These are phyloP conservation scores for Kickxella alabastrina DNA, from an alignment of 192 early-diverging fungal genomes.

Conservation along the genomic window DNA sequence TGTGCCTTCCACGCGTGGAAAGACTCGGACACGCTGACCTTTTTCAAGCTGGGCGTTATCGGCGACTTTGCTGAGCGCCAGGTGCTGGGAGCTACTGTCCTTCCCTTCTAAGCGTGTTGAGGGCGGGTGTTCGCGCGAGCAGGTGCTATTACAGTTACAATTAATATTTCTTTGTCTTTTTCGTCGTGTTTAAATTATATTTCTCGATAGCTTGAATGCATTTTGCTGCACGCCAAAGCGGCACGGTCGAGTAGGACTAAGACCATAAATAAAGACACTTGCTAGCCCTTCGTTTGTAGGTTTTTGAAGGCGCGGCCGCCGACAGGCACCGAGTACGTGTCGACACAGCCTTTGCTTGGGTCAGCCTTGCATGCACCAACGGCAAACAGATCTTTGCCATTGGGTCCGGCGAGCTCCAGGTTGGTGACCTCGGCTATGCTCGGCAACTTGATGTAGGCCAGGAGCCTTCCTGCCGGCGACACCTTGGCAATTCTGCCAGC, in stretches of 20 bases:
- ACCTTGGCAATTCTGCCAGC: conserved; percentile 52
- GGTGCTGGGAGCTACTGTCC: conserved; percentile 43
- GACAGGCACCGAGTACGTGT: conserved; percentile 10
- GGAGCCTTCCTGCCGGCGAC: conserved; percentile 32
- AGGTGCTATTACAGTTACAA: too few species aligned
- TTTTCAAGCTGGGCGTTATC: conserved; percentile 46
- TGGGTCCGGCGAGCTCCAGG: conserved; percentile 53
- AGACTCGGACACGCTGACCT: conserved; percentile 44
- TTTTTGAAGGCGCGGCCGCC: conserved; percentile 25
- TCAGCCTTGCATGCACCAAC: conserved; percentile 52
- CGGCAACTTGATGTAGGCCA: conserved; percentile 23
- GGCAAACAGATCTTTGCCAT: conserved; percentile 46
- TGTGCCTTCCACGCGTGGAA: conserved; percentile 43
- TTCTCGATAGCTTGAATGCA: too few species aligned
- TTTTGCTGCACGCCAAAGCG: too few species aligned
- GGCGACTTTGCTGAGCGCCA: conserved; percentile 51
- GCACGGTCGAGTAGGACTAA: too few species aligned
- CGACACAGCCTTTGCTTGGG: conserved; percentile 49
- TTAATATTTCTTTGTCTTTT: background rate
- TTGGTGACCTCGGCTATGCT: conserved; percentile 33
- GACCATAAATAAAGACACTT: too few species aligned
- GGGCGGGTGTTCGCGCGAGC: too few species aligned
- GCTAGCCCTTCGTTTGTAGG: conserved; percentile 4
- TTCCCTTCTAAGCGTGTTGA: conserved; percentile 38
- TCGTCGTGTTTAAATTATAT: too few species aligned